Evolutionary conservation across 352 stramenopile species (phyloP), one percentile per base, ranked within the genome.

Genomic region (Phytophthora sp.): DNA sequence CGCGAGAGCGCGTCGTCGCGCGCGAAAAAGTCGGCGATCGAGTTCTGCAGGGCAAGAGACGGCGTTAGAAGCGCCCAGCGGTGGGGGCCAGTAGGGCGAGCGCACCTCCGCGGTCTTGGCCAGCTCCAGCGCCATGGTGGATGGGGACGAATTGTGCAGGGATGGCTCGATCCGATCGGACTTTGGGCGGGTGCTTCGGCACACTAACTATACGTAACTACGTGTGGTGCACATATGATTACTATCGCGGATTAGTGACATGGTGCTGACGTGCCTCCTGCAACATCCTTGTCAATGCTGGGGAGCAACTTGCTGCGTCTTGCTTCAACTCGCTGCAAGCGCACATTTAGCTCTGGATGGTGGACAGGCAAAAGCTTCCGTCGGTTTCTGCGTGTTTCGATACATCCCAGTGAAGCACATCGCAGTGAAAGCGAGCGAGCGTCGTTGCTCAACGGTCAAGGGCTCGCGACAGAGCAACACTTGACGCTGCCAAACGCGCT

Each of bases 21-120:
- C 42, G 69, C 70, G 67, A 84, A 92, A 42, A 95, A 93, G 34
- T 75, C 65, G 26, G 32, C 49, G 51, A 95, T 81, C 21, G 80
- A 77, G 23, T 50, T 62, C 84, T 95, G 37, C 1, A 54, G 39
- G 17, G 50, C 8, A 13, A 23, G 27, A 49, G 18, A 46, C 11
- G 31, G 23, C 24, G 42, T 61, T 48, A 69, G 57, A 54, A 32
- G 28, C 17, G 28, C n/a, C n/a, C n/a, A n/a, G n/a, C n/a, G 18
- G 55, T 38, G 7, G 10, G 21, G n/a, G 20, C 34, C 9, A 28
- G n/a, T 12, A 66, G 32, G 17, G 34, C 54, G 34, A 46, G n/a
- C 45, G 31, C 30, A 92, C 84, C 79, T 92, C 84, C n/a, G 84
- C 84, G 34, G 62, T 59, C 24, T 72, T 76, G 11, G 75, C 80